A percentile compares a stretch with the other conserved stretches of the same genome.
These are phyloP conservation scores for Microthyrium microscopicum DNA, from an alignment of 2,329 filamentous ascomycete species.

Conservation along the genomic window DNA sequence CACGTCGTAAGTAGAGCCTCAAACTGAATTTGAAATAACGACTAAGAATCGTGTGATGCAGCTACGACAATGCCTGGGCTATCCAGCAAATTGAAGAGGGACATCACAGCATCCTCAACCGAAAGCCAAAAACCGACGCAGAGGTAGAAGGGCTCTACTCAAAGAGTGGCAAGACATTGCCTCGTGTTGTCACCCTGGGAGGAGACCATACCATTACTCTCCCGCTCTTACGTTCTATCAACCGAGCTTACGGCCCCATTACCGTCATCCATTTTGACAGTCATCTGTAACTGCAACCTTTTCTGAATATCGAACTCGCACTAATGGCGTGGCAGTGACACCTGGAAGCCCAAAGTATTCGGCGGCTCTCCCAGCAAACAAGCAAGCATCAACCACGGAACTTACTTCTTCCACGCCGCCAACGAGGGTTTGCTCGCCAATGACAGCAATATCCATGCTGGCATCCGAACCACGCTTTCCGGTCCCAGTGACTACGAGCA, in stretches of 20 bases:
- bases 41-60: slow-evolving; percentile 18
- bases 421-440: slow-evolving; percentile 65
- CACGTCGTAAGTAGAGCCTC: slow-evolving; percentile 46
- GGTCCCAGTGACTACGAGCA: slow-evolving; percentile 71
- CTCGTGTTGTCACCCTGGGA: slow-evolving; percentile 61
- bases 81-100: slow-evolving; percentile 75
- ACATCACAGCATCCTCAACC: slow-evolving; percentile 58
- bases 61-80: slow-evolving; percentile 69
- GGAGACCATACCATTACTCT: slow-evolving; percentile 45
- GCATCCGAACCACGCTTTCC: slow-evolving; percentile 67
- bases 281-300: slow-evolving; percentile 28
- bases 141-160: slow-evolving; percentile 46
- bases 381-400: slow-evolving; percentile 71
- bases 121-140: slow-evolving; percentile 52
- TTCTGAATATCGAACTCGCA: not conserved
- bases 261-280: slow-evolving; percentile 48
- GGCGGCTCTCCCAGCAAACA: slow-evolving; percentile 62
- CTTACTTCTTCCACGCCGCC: slow-evolving; percentile 73
- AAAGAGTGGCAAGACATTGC: slow-evolving; percentile 57
- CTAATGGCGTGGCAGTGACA: slow-evolving; percentile 21
- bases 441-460: slow-evolving; percentile 75
- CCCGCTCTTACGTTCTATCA: slow-evolving; percentile 38
- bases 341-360: slow-evolving; percentile 73
- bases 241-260: slow-evolving; percentile 50
- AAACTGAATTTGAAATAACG: not conserved